phyloP scores from a whole-genome alignment of 106 monocot genomes.

The Dendrobium catenatum region DNA sequence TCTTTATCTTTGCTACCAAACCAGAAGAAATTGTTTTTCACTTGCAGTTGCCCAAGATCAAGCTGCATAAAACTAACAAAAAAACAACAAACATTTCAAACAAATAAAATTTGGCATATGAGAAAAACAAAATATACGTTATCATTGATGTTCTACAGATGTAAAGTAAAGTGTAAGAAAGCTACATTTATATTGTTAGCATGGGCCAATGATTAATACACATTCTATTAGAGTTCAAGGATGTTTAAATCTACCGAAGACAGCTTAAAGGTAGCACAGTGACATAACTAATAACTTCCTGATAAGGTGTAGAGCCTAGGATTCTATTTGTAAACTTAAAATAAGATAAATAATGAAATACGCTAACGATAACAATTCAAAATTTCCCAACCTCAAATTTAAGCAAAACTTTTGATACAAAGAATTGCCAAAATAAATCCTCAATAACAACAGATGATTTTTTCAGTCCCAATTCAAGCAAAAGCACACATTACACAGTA shows the following conservation, averaged over 20 bases:
- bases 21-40: conserved; percentile 77
- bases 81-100: conserved; percentile 9
- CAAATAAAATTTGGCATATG: background rate
- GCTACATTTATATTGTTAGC: background rate
- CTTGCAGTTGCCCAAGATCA: conserved; percentile 78
- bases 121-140: background rate
- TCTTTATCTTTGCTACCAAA: conserved; percentile 69
- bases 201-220: background rate
- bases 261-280: too few species aligned
- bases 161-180: background rate
- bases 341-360: too few species aligned
- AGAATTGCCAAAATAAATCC: too few species aligned
- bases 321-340: too few species aligned
- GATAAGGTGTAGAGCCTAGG: too few species aligned
- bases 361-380: too few species aligned
- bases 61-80: conserved; percentile 79
- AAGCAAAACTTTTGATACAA: too few species aligned
- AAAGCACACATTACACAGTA: too few species aligned
- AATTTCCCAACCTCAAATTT: too few species aligned
- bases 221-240: background rate
- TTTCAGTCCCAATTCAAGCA: too few species aligned
- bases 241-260: background rate
- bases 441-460: too few species aligned
- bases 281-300: too few species aligned
- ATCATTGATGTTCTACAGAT: background rate